phyloP scores from a whole-genome alignment of 2,329 filamentous ascomycete species.

The Sarocladiaceae sp. region DNA sequence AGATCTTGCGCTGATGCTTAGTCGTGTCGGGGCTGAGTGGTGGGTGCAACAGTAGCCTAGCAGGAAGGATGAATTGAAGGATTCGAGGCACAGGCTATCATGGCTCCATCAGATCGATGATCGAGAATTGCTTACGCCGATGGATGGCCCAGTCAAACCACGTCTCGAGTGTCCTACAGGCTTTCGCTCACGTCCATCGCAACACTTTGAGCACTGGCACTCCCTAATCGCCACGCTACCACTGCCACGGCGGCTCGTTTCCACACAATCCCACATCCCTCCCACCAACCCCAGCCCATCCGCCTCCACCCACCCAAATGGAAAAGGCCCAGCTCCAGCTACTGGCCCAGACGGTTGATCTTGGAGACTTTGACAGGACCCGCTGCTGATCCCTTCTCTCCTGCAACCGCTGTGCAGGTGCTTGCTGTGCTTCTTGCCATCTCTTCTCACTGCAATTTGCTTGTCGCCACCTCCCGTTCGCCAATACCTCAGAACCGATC shows the following conservation, averaged over 20 bases:
- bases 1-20: too few species aligned
- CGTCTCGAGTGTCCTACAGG: not conserved
- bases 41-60: too few species aligned
- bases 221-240: not conserved
- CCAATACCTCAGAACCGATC: not conserved
- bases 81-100: too few species aligned
- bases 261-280: not conserved
- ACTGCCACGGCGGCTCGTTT: conserved; percentile 4
- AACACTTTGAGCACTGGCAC: too few species aligned
- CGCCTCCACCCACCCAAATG: not conserved
- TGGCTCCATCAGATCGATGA: too few species aligned
- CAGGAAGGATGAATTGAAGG: not conserved
- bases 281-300: not conserved
- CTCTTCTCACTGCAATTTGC: not conserved
- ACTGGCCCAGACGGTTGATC: not conserved
- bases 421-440: not conserved
- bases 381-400: conserved; percentile 9
- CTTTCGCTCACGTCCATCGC: not conserved
- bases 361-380: conserved; percentile 6
- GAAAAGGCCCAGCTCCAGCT: not conserved
- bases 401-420: not conserved
- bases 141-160: too few species aligned
- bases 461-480: not conserved
- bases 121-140: too few species aligned
- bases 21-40: too few species aligned